phyloP scores from a whole-genome alignment of 176 grass and related monocot species.

The Hsuehochloa calcarea region DNA sequence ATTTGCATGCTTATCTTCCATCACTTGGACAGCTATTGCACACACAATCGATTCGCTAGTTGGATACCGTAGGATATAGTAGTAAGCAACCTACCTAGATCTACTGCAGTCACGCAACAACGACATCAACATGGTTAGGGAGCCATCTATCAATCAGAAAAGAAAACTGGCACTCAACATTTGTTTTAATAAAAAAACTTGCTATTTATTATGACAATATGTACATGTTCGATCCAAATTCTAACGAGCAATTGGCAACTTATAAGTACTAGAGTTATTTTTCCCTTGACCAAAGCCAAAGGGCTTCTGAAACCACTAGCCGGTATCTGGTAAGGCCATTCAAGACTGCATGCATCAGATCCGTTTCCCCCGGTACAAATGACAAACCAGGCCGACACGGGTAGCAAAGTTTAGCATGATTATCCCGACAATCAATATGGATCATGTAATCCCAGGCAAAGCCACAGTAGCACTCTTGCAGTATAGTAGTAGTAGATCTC shows the following conservation, averaged over 20 bases:
- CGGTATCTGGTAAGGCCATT: neutral
- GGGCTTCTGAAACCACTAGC: neutral
- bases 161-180: neutral
- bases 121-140: neutral
- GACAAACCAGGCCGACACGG: neutral
- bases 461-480: conserved; percentile 1
- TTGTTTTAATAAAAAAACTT: neutral
- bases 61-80: neutral
- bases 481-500: neutral
- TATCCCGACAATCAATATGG: conserved; percentile 24
- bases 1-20: neutral
- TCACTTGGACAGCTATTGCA: neutral
- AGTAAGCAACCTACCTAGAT: conserved; percentile 7
- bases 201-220: neutral
- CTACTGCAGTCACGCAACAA: neutral
- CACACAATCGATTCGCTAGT: neutral
- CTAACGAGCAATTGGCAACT: neutral
- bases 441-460: neutral
- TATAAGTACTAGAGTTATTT: neutral
- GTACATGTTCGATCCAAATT: neutral
- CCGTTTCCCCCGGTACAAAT: neutral
- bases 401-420: neutral
- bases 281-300: conserved; percentile 14
- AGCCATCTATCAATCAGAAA: neutral
- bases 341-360: conserved; percentile 3